A percentile compares a stretch with the other conserved stretches of the same genome.
Conservation (phyloP, 2,329 filamentous ascomycete genomes). For the Fusarium miscanthi region DNA sequence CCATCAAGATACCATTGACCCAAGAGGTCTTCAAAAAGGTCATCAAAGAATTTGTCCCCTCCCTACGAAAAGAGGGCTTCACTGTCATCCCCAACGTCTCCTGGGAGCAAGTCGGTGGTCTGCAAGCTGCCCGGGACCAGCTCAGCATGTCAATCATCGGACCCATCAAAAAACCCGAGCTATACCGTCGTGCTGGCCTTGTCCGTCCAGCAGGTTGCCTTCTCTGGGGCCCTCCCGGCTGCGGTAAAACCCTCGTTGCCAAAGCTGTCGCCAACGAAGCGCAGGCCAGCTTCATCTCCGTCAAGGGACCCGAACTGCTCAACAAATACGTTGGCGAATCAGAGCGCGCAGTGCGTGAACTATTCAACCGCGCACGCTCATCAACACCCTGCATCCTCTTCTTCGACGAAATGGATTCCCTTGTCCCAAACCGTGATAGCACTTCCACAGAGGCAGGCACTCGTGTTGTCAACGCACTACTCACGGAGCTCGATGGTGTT, state of each 20-base stretch:
- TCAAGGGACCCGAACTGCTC: constrained; percentile 94
- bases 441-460: constrained; percentile 83
- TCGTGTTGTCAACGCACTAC: constrained; percentile 91
- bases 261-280: constrained; percentile 97
- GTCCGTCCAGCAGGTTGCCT: constrained; percentile 86
- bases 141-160: constrained; percentile 88
- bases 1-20: constrained; percentile 23
- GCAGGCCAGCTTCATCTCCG: constrained; percentile 96
- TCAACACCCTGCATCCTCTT: constrained; percentile 95
- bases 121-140: constrained; percentile 81
- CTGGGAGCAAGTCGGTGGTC: constrained; percentile 91
- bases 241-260: constrained; percentile 94
- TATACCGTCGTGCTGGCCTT: constrained; percentile 82
- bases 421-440: constrained; percentile 86
- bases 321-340: constrained; percentile 99
- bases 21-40: constrained; percentile 75
- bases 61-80: constrained; percentile 88
- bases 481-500: constrained; percentile 93
- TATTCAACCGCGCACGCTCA: constrained; percentile 88
- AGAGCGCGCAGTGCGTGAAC: constrained; percentile 89
- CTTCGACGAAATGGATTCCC: constrained; percentile 96
- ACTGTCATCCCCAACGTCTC: constrained; percentile 93
- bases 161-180: constrained; percentile 84
- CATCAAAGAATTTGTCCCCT: constrained; percentile 72
- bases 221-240: constrained; percentile 96